Evolutionary conservation across 352 stramenopile genomes (phyloP).

Genomic region (Phytophthora litchii): DNA sequence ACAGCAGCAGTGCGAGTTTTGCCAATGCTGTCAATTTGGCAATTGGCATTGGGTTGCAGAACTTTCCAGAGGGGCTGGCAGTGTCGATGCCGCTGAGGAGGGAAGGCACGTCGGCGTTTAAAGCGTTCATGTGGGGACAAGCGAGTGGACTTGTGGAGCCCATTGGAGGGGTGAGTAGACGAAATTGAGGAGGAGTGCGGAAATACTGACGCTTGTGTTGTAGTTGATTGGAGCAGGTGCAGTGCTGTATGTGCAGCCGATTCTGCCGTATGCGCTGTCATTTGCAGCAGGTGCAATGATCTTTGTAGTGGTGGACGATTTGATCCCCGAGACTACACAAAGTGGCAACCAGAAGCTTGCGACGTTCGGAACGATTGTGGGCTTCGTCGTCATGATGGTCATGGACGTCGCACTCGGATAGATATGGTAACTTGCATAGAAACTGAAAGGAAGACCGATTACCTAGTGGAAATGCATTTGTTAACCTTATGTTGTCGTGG

Average conservation of each 20-base stretch:
- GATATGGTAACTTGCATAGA: conserved; percentile 22
- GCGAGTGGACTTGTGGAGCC: conserved; percentile 90
- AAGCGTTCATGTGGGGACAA: conserved; percentile 91
- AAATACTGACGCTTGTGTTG: conserved; percentile 11
- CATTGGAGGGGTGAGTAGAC: conserved; percentile 74
- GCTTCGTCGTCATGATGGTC: conserved; percentile 93
- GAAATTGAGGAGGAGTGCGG: background rate
- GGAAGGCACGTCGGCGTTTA: conserved; percentile 82
- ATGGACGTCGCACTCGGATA: conserved; percentile 88
- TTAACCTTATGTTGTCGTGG: conserved; percentile 12
- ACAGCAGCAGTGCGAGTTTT: conserved; percentile 75
- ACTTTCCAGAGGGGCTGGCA: conserved; percentile 90
- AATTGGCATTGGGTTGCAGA: conserved; percentile 90
- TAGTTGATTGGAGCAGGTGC: conserved; percentile 84
- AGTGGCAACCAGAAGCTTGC: conserved; percentile 90
- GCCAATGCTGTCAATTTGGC: conserved; percentile 85
- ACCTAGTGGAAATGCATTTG: conserved; percentile 29
- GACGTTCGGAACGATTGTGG: conserved; percentile 85
- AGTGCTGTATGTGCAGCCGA: conserved; percentile 87
- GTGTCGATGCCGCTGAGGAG: conserved; percentile 89
- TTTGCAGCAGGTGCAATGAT: conserved; percentile 93
- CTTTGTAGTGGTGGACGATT: conserved; percentile 92
- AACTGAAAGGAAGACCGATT: background rate
- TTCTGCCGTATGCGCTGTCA: conserved; percentile 90
- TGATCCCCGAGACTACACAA: conserved; percentile 90